These are phyloP conservation scores for Trametes punicea DNA, from an alignment of 768 basidiomycete genomes.

Conservation along the genomic window DNA sequence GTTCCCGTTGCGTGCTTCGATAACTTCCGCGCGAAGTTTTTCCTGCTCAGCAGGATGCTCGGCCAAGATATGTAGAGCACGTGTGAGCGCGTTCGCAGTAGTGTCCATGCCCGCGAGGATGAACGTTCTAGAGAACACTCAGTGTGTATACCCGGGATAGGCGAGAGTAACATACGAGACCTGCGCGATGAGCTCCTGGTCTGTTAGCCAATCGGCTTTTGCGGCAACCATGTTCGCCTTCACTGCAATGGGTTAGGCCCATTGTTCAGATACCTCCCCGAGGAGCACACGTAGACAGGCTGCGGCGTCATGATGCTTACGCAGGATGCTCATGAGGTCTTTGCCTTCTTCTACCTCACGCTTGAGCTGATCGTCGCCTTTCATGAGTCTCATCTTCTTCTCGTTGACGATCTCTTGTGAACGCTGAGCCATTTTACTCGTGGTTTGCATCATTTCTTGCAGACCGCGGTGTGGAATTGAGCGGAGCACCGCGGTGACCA, in stretches of 20 bases:
- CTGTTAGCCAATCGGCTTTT: conserved; percentile 9
- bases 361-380: conserved; percentile 34
- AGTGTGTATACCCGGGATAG: neutral
- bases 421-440: conserved; percentile 35
- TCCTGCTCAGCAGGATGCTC: conserved; percentile 35
- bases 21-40: conserved; percentile 26
- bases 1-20: conserved; percentile 26
- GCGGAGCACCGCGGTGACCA: conserved; percentile 33
- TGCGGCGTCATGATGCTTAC: neutral
- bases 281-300: neutral
- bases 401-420: conserved; percentile 35
- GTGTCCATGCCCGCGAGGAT: conserved; percentile 27
- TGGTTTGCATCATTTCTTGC: conserved; percentile 32
- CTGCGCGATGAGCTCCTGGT: conserved; percentile 37
- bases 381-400: conserved; percentile 35
- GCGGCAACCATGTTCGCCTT: conserved; percentile 14
- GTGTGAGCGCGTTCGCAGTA: conserved; percentile 22
- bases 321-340: conserved; percentile 37
- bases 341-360: conserved; percentile 37
- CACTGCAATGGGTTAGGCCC: neutral
- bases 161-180: conserved; percentile 18
- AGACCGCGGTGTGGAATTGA: conserved; percentile 33
- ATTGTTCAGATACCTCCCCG: neutral
- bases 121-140: conserved; percentile 9
- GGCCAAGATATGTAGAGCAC: conserved; percentile 24